Percentiles rank a stretch among this genome's conserved stretches.
Conservation (phyloP, 2,329 filamentous ascomycete genomes). For the Zymoseptoria passerinii region DNA sequence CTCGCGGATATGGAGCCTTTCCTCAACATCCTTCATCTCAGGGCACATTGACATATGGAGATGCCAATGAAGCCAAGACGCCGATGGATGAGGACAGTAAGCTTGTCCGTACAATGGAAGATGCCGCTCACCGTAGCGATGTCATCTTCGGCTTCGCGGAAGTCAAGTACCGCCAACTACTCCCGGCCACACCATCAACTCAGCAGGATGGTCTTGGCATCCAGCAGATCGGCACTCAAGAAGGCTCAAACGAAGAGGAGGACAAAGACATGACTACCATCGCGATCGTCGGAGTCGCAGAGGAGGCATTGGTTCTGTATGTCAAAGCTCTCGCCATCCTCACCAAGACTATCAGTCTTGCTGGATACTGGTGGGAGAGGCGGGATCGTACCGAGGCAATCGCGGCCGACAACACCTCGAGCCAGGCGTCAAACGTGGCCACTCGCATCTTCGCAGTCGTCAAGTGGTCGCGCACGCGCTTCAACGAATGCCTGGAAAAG, state of each 20-base stretch:
- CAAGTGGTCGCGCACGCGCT: conserved; percentile 86
- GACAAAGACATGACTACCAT: conserved; percentile 76
- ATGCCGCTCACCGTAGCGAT: conserved; percentile 85
- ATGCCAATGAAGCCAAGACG: conserved; percentile 51
- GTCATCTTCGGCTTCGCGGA: conserved; percentile 97
- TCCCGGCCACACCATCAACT: conserved; percentile 70
- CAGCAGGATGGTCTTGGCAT: conserved; percentile 60
- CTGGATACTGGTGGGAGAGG: conserved; percentile 73
- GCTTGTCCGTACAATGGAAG: conserved; percentile 75
- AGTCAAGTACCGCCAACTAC: conserved; percentile 96
- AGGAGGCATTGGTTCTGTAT: conserved; percentile 91
- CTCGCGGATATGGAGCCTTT: conserved; percentile 69
- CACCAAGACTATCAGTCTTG: conserved; percentile 91
- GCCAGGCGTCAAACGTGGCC: conserved; percentile 14
- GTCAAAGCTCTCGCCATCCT: conserved; percentile 87
- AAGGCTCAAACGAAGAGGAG: conserved; percentile 47
- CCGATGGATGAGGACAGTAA: conserved; percentile 69
- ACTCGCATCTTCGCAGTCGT: conserved; percentile 81
- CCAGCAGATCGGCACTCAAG: conserved; percentile 45
- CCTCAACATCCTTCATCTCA: conserved; percentile 72
- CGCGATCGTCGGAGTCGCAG: conserved; percentile 76
- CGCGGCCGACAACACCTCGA: conserved; percentile 30
- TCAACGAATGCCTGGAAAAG: conserved; percentile 96
- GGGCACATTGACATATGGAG: conserved; percentile 55
- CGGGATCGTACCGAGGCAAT: conserved; percentile 46